These are phyloP conservation scores for Vishniacozyma victoriae DNA, from an alignment of 768 basidiomycete genomes.

Conservation along the genomic window DNA sequence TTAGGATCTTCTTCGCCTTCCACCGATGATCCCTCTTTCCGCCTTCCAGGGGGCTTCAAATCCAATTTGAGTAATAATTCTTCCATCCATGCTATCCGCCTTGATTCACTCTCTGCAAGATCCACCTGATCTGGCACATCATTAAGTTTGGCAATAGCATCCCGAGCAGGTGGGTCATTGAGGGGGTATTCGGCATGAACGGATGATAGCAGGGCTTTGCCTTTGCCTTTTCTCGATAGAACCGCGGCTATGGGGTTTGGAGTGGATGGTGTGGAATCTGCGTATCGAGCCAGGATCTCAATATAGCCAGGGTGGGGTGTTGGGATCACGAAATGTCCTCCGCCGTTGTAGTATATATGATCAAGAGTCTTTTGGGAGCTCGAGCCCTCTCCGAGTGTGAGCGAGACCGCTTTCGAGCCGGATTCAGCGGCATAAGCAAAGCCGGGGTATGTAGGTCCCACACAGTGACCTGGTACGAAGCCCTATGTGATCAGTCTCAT, in stretches of 20 bases:
- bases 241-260: constrained; percentile 48
- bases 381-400: constrained; percentile 28
- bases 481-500: constrained; percentile 14
- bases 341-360: constrained; percentile 52
- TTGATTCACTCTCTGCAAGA: constrained; percentile 33
- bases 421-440: constrained; percentile 51
- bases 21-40: constrained; percentile 8
- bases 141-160: constrained; percentile 25
- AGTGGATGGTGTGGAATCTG: background rate
- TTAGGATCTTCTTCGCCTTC: constrained; percentile 26
- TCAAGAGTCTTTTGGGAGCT: constrained; percentile 16
- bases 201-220: constrained; percentile 57
- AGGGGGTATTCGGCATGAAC: constrained; percentile 58
- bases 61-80: constrained; percentile 48
- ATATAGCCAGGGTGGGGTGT: constrained; percentile 17
- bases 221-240: constrained; percentile 49
- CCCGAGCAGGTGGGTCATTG: constrained; percentile 30
- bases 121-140: constrained; percentile 15
- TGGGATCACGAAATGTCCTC: constrained; percentile 48
- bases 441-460: constrained; percentile 50
- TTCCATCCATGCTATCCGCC: constrained; percentile 46
- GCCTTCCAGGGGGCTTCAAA: constrained; percentile 51
- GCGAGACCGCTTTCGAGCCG: constrained; percentile 48
- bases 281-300: constrained; percentile 49
- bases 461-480: constrained; percentile 50